Conservation (phyloP, 371 early-diverging fungal genomes). For the Batkoa obscura region DNA sequence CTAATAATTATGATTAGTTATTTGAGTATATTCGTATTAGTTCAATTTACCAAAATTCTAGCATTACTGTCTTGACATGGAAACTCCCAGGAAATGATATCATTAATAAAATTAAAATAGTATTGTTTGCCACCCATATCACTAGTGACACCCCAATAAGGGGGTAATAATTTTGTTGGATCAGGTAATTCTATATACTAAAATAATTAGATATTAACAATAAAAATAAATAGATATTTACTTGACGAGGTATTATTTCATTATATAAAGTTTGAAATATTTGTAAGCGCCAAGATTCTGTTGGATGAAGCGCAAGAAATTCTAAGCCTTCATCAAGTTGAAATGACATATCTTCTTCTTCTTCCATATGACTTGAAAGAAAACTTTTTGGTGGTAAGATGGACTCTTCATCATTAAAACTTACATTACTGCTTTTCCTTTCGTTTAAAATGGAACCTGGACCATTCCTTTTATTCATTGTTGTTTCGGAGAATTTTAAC, state of each 20-base stretch:
- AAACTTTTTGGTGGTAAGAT: conserved; percentile 4
- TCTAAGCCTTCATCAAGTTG: conserved; percentile 5
- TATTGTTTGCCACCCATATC: conserved; percentile 41
- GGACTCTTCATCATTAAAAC: conserved; percentile 8
- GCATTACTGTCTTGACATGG: neutral
- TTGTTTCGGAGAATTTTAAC: neutral
- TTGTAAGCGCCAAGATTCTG: neutral
- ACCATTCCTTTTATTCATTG: neutral
- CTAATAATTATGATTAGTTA: neutral
- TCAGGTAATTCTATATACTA: conserved; percentile 1
- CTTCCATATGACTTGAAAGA: too few species aligned
- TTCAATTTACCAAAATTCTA: neutral
- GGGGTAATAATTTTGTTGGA: conserved; percentile 17
- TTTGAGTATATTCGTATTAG: neutral
- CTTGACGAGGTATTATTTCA: conserved; percentile 5
- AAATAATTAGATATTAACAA: neutral
- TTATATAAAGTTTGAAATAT: conserved; percentile 1
- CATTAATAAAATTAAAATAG: conserved; percentile 48
- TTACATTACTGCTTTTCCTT: neutral
- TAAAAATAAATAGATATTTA: conserved; percentile 4
- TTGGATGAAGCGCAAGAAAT: neutral
- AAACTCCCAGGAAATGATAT: conserved; percentile 44
- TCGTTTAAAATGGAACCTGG: neutral
- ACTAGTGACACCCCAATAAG: conserved; percentile 31
- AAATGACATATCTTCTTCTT: conserved; percentile 4